Evolutionary conservation across 257 asterid genomes (phyloP).

Genomic region (Nicotiana tabacum): DNA sequence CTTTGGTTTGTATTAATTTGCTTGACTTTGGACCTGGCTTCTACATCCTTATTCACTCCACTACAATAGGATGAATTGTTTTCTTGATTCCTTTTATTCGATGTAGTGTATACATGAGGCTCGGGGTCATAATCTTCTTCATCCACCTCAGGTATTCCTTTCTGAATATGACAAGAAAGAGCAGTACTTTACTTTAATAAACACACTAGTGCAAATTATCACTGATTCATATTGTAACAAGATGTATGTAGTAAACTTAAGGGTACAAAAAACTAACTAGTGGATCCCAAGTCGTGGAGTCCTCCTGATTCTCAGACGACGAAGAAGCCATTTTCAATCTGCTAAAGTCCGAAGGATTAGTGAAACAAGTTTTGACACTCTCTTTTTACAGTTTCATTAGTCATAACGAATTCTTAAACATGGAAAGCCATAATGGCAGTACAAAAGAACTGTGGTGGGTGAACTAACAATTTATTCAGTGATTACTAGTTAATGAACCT

Average conservation of each 20-base stretch:
- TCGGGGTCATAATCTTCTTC: constrained; percentile 33
- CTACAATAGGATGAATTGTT: constrained; percentile 25
- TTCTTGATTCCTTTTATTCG: constrained; percentile 21
- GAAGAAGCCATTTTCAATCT: constrained; percentile 33
- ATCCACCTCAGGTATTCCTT: constrained; percentile 38
- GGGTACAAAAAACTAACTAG: constrained; percentile 29
- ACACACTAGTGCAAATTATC: neutral
- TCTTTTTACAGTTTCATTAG: neutral
- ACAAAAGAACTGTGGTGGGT: neutral
- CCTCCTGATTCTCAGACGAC: constrained; percentile 31
- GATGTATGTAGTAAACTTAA: neutral
- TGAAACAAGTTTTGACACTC: neutral
- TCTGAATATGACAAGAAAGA: constrained; percentile 28
- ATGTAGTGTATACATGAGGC: constrained; percentile 4
- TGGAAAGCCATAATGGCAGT: neutral
- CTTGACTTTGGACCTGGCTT: constrained; percentile 24
- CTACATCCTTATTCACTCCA: constrained; percentile 23
- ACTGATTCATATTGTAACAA: neutral
- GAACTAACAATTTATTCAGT: neutral
- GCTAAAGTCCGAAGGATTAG: constrained; percentile 17
- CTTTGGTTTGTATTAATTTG: constrained; percentile 19
- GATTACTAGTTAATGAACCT: neutral
- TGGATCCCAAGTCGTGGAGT: constrained; percentile 41
- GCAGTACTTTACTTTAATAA: neutral
- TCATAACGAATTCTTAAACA: neutral